Evolutionary conservation across 2,329 filamentous ascomycete genomes (phyloP), one percentile per base, ranked within the genome.

Genomic region (Sclerotinia subarctica): DNA sequence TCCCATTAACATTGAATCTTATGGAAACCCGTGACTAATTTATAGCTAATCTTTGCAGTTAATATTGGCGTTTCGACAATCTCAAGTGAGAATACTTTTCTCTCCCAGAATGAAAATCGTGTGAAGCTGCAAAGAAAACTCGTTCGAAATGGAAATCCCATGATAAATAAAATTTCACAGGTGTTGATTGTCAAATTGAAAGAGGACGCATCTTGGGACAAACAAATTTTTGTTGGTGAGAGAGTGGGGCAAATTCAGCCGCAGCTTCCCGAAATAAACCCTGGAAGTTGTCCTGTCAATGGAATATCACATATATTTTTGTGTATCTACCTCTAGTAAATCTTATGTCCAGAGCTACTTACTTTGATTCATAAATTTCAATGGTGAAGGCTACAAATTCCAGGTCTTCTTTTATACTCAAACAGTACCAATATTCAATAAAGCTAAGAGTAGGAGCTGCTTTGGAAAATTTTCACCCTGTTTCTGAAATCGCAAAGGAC

Each of bases 161-260:
- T 38, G 7, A 19, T 13, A 7, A 35, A 51, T 17, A 24, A 51
- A 24, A 35, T 7, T 38, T 38, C 21, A 49, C 29, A 19, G 5
- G 7, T 51, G 4, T 19, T 13, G 21, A 51, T 62, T 15, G 29
- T 24, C 13, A 13, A 26, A 5, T 6, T 0, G 8, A 38, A 26
- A 21, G 24, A 46, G 17, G 1, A 15, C 29, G 4, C 5, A 32
- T 32, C n/a, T 35, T 10, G 21, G 13, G 17, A 51, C 46, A 24
- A 62, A 51, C 59, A 38, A 62, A 26, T 24, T 21, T 49, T 49
- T 19, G 44, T 38, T 38, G 15, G 29, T 51, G 13, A 26, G 3
- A 51, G 10, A 62, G 47, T 62, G 59, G 32, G 21, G 29, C 29
- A 19, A 42, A 62, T 38, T 51, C 47, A 51, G 13, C 59, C 59